phyloP scores from a whole-genome alignment of 1,284 basidiomycete genomes.

The Entoloma clypeatum region DNA sequence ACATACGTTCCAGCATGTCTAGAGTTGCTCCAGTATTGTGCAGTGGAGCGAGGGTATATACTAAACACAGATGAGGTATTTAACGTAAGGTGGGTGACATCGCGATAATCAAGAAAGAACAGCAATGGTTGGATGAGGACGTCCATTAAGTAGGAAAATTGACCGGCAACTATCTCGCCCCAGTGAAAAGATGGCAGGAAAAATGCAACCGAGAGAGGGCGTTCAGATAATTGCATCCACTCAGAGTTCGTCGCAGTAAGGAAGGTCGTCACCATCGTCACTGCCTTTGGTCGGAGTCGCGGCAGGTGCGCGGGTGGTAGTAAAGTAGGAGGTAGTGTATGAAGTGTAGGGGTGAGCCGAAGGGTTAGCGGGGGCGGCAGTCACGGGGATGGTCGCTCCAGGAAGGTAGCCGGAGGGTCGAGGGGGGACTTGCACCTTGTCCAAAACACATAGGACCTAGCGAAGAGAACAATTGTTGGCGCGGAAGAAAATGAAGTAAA shows the following conservation, averaged over 20 bases:
- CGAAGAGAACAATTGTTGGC: constrained; percentile 3
- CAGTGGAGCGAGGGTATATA: no score
- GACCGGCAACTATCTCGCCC: no score
- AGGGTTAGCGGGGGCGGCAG: constrained; percentile 23
- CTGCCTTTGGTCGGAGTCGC: constrained; percentile 21
- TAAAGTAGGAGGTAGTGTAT: constrained; percentile 11
- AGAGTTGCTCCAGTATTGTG: no score
- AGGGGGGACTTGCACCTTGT: constrained; percentile 36
- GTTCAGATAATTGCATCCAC: no score
- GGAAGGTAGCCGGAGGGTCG: constrained; percentile 35
- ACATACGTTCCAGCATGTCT: no score
- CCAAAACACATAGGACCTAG: constrained; percentile 52
- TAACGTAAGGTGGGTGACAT: no score
- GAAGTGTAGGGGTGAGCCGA: constrained; percentile 21
- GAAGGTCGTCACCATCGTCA: constrained; percentile 46
- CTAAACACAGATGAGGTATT: no score
- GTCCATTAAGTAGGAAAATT: no score
- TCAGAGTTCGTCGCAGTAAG: constrained; percentile 57
- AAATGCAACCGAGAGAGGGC: no score
- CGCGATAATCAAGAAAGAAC: no score
- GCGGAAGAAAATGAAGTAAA: background rate
- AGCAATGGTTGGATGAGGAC: no score
- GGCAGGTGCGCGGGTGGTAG: constrained; percentile 21
- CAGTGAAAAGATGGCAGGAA: no score
- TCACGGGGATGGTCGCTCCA: constrained; percentile 28